Evolutionary conservation across 2,329 filamentous ascomycete species (phyloP).

Genomic region (Onygenales sp.): DNA sequence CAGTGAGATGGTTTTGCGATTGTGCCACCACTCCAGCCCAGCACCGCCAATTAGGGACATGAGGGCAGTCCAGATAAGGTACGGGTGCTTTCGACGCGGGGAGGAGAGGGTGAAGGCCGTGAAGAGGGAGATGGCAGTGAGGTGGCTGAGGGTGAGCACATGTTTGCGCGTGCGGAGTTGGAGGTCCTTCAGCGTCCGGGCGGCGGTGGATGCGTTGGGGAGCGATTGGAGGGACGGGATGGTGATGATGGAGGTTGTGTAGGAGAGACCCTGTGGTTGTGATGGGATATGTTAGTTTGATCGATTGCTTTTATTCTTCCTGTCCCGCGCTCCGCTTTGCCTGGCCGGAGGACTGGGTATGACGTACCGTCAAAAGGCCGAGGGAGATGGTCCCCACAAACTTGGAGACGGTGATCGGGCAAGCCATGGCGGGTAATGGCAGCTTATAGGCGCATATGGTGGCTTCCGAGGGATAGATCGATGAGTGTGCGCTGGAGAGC

Average conservation of each 20-base stretch:
- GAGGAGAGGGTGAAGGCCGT: slow-evolving; percentile 72
- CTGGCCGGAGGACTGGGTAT: slow-evolving; percentile 4
- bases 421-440: slow-evolving; percentile 44
- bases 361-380: slow-evolving; percentile 73
- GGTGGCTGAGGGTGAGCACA: slow-evolving; percentile 55
- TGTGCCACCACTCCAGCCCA: slow-evolving; percentile 62
- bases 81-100: slow-evolving; percentile 68
- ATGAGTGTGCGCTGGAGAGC: not conserved
- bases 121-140: slow-evolving; percentile 63
- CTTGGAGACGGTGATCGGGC: slow-evolving; percentile 69
- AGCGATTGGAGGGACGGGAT: slow-evolving; percentile 74
- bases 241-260: slow-evolving; percentile 67
- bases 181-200: slow-evolving; percentile 61
- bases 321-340: slow-evolving; percentile 3
- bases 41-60: slow-evolving; percentile 40
- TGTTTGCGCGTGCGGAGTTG: slow-evolving; percentile 55
- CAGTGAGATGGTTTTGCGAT: slow-evolving; percentile 44
- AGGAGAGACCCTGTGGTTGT: slow-evolving; percentile 66
- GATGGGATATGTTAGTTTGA: not conserved
- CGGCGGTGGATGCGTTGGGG: slow-evolving; percentile 62
- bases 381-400: slow-evolving; percentile 88
- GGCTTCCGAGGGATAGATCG: not conserved
- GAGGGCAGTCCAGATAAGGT: slow-evolving; percentile 75
- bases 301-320: not conserved
- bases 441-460: not conserved